Percentiles rank a stretch among this genome's conserved stretches.
Evolutionary conservation across 495 filamentous ascomycete genomes (phyloP).

Genomic region (Cercophora samala): DNA sequence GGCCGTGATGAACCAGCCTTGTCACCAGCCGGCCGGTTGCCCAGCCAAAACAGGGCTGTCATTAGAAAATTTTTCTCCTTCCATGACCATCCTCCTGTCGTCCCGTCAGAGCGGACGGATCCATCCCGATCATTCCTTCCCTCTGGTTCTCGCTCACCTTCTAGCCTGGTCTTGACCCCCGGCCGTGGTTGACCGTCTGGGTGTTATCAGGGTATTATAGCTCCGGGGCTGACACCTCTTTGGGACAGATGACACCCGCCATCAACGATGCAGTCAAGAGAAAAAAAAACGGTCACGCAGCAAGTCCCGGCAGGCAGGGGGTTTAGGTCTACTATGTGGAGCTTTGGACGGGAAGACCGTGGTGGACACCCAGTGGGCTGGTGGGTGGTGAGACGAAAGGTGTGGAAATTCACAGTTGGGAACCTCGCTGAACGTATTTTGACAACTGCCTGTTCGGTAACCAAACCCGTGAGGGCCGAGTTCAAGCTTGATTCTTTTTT

Average conservation of each 20-base stretch:
- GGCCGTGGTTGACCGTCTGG: background rate
- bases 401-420: background rate
- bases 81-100: too few relatives aligned
- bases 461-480: background rate
- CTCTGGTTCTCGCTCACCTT: background rate
- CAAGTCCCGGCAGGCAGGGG: background rate
- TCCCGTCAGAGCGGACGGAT: too few relatives aligned
- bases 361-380: background rate
- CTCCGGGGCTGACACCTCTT: background rate
- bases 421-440: background rate
- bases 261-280: background rate
- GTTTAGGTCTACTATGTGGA: background rate
- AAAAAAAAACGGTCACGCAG: background rate
- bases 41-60: background rate
- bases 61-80: background rate
- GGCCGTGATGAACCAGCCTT: background rate
- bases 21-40: background rate
- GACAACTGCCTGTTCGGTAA: background rate
- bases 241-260: background rate
- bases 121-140: background rate
- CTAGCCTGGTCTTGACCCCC: background rate
- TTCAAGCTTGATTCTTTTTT: background rate
- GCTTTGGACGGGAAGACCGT: background rate
- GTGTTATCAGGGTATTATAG: background rate
- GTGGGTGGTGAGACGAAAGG: background rate